These are phyloP conservation scores for Yarrowia osloensis DNA, from an alignment of 805 yeast genomes.

Conservation along the genomic window DNA sequence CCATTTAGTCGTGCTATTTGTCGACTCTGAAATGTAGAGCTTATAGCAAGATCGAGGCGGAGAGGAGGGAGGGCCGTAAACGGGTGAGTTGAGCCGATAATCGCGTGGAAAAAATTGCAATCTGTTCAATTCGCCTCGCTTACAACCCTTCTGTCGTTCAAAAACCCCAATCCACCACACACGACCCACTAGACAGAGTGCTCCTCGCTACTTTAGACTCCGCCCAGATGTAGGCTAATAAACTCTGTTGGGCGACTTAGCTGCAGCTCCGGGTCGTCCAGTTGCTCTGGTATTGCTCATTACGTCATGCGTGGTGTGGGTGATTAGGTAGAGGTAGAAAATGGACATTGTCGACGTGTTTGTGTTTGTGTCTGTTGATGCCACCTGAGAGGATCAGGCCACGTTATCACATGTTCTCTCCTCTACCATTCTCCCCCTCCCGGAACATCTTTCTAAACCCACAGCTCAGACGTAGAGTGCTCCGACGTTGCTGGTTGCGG, in stretches of 20 bases:
- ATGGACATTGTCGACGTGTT: not conserved
- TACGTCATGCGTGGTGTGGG: not conserved
- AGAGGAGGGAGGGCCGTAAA: too few relatives aligned
- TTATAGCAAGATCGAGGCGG: not conserved
- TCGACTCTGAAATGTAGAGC: not conserved
- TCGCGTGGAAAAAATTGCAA: too few relatives aligned
- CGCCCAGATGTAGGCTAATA: not conserved
- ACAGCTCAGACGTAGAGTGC: not conserved
- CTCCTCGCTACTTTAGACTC: too few relatives aligned
- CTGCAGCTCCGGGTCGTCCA: not conserved
- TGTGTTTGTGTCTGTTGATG: too few relatives aligned
- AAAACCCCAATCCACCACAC: too few relatives aligned
- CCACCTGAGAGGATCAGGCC: too few relatives aligned
- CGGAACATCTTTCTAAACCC: not conserved
- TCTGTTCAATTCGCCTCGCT: too few relatives aligned
- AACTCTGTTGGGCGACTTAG: not conserved
- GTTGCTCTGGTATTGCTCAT: constrained; percentile 6
- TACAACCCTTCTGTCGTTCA: too few relatives aligned
- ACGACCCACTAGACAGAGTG: too few relatives aligned
- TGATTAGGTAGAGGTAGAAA: not conserved
- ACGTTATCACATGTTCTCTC: too few relatives aligned
- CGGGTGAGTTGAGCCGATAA: too few relatives aligned
- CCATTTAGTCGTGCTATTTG: not conserved
- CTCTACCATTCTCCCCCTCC: not conserved
- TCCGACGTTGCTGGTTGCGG: constrained; percentile 17